Evolutionary conservation across 495 filamentous ascomycete genomes (phyloP), one percentile per base, ranked within the genome.

Genomic region (Cudoniella acicularis): DNA sequence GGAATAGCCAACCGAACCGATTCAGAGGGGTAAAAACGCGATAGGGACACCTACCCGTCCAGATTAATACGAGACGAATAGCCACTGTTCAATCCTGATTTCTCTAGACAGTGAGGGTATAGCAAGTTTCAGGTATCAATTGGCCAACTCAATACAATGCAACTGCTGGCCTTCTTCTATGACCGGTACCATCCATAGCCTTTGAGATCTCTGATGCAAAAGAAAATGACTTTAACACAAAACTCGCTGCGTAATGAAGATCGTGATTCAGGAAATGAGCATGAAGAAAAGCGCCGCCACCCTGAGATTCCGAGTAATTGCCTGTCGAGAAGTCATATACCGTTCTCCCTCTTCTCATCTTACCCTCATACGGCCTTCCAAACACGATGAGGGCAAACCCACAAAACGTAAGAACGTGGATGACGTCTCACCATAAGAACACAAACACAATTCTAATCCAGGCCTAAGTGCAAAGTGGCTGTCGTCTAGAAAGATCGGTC

Each of bases 181-280:
- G 48, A 22, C 30, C 30, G 13, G 4, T 36, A 51, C 40, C 56
- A n/a, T 42, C 40, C 54, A 30, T 54, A n/a, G 49, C 48, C 51
- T 21, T 17, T 52, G 48, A 64, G 54, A 54, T 60, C 54, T 67
- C 26, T 59, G 48, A 63, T 64, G 61, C 64, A 51, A 59, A 64
- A 56, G 56, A 61, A 66, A 63, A 63, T 46, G 36, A 27, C 59
- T 27, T 27, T n/a, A 56, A 42, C 17, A 47, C 23, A 50, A 61
- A 56, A 58, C 54, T 57, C 61, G 64, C 64, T 67, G 61, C 61
- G 53, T 62, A 53, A 67, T 62, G 56, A 55, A 61, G 54, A 59
- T 62, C 59, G 23, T 62, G 54, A 59, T 58, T 57, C 54, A 55
- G 60, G 42, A 63, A 57, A 62, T 53, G 49, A 48, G 22, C 30